Percentiles rank a stretch among this genome's conserved stretches.
Evolutionary conservation across 1,139 yeast genomes (phyloP).

Genomic region (Lizanozyma gosingica): DNA sequence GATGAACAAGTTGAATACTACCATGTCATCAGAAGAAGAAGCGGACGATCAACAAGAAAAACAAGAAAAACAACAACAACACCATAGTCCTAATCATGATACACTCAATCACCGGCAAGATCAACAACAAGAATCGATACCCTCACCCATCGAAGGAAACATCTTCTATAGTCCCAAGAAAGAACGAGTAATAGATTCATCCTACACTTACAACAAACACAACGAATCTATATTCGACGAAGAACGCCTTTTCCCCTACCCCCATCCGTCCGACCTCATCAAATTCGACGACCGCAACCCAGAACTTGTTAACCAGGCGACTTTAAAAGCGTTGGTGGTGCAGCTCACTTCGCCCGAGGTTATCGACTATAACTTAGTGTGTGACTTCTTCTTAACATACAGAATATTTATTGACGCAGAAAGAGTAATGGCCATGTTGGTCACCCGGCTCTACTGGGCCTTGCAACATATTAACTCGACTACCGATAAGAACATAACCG

Average conservation of each 20-base stretch:
- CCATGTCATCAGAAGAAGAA: not conserved
- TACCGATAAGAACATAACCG: conserved; percentile 25
- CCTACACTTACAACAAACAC: conserved; percentile 23
- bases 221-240: conserved; percentile 37
- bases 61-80: not conserved
- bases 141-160: not conserved
- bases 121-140: not conserved
- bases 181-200: not conserved
- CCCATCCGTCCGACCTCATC: conserved; percentile 16
- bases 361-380: conserved; percentile 66
- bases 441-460: conserved; percentile 70
- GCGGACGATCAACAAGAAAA: not conserved
- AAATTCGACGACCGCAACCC: conserved; percentile 28
- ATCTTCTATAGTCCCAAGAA: not conserved
- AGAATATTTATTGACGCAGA: conserved; percentile 57
- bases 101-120: not conserved
- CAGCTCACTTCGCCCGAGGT: conserved; percentile 73
- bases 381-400: conserved; percentile 82
- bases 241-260: conserved; percentile 24
- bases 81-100: not conserved
- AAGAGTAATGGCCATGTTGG: conserved; percentile 50
- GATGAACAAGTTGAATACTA: not conserved
- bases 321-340: conserved; percentile 50
- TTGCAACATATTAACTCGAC: conserved; percentile 35
- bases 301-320: conserved; percentile 30